These are phyloP conservation scores for Caloboletus firmus DNA, from an alignment of 1,284 basidiomycete species.

Conservation along the genomic window DNA sequence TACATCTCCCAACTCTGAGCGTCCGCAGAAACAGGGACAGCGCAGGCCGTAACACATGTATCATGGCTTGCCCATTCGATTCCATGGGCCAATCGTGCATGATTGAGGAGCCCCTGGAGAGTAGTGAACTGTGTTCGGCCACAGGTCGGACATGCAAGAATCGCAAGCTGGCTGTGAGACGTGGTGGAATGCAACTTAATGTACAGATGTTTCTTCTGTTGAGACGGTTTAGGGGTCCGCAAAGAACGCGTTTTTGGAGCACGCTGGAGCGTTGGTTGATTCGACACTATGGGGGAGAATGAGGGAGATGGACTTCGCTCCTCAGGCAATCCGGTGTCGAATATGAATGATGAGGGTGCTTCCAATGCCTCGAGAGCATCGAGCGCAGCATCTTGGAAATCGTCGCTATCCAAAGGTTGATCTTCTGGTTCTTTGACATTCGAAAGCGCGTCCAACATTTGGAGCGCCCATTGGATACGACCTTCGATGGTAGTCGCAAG, in stretches of 20 bases:
- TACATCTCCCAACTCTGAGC: conserved; percentile 46
- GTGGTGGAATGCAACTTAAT: conserved; percentile 38
- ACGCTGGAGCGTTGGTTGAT: conserved; percentile 21
- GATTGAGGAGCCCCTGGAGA: conserved; percentile 76
- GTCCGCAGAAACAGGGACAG: conserved; percentile 43
- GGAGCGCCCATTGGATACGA: conserved; percentile 64
- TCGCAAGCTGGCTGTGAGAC: conserved; percentile 39
- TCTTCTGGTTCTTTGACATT: conserved; percentile 15
- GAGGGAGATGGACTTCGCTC: conserved; percentile 26
- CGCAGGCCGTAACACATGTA: conserved; percentile 67
- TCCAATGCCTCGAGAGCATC: conserved; percentile 58
- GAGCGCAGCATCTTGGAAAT: conserved; percentile 53
- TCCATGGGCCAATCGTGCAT: conserved; percentile 65
- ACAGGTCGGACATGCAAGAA: conserved; percentile 63
- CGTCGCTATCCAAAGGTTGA: conserved; percentile 21
- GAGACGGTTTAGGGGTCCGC: conserved; percentile 34
- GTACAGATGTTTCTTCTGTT: conserved; percentile 47
- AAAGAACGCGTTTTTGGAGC: conserved; percentile 38
- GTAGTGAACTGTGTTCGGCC: conserved; percentile 62
- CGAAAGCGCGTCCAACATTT: conserved; percentile 53
- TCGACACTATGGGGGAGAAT: conserved; percentile 18
- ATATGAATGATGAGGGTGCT: conserved; percentile 49
- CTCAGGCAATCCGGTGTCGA: conserved; percentile 39
- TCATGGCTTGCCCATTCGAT: conserved; percentile 75
- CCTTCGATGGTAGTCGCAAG: conserved; percentile 56